Evolutionary conservation across 78 protist species (phyloP), one percentile per base, ranked within the genome.

Genomic region (Dictyostelium capitatum): DNA sequence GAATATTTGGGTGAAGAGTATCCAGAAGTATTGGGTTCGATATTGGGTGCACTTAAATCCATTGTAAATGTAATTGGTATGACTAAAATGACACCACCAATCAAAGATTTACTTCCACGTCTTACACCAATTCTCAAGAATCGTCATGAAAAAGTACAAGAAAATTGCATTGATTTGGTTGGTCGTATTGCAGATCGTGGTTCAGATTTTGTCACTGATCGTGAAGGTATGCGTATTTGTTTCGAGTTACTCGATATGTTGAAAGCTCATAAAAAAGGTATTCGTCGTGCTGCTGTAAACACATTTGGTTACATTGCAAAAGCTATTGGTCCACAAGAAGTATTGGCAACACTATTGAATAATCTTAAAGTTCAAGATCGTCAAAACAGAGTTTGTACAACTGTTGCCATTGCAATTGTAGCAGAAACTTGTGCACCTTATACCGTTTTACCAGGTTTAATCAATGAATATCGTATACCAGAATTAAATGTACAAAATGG

Each of bases 371-470:
- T 98, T 54, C 99, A 99, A 64, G 99, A 99, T 67, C 95, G 99
- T 8, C 98, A 96, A 82, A 93, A 97, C 50, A 96, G 99, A 14
- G 99, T 99, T 75, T 98, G 99, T 97, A 99, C 99, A 28, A 99
- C 99, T 2, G 98, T 99, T 19, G 99, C 99, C 67, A 98, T 99
- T 46, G 99, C 99, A 67, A 97, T 99, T 92, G 99, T 99, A 6
- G 99, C 99, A 0, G 99, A 99, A 94, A 97, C 98, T 1, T 99
- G 99, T 95, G 90, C 97, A 2, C 99, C 99, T 0, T 99, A 97
- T 92, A 98, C 99, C 0, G 99, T 99, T 9, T 73, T 99, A 23
- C 99, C 99, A 12, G 98, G 96, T 19, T 96, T 99, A 17, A 94
- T 99, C 98, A 98, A 99, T 96, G 99, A 99, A 96, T 99, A 98